A percentile compares a stretch with the other conserved stretches of the same genome.
phyloP scores from a whole-genome alignment of 352 stramenopile genomes.

The Globisporangium carolinianum region DNA sequence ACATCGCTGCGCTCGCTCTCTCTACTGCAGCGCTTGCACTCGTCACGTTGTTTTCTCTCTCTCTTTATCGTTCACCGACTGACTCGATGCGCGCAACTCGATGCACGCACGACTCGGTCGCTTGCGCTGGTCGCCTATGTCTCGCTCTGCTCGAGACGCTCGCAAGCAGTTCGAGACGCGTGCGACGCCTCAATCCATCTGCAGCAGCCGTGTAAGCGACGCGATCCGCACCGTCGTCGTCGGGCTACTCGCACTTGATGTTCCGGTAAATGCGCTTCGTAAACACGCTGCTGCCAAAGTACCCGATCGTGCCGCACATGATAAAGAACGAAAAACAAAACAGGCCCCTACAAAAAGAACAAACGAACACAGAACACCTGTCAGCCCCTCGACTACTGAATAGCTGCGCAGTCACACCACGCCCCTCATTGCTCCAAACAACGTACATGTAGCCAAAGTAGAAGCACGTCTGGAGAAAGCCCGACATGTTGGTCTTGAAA shows the following conservation, averaged over 20 bases:
- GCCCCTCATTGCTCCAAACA: no score
- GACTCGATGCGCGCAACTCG: not conserved
- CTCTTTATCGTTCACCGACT: not conserved
- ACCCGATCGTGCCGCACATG: conserved; percentile 90
- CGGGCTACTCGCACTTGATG: conserved; percentile 92
- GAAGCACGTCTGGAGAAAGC: conserved; percentile 97
- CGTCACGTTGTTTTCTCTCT: not conserved
- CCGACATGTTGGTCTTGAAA: conserved; percentile 99
- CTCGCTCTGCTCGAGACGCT: no score
- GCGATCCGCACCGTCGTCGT: not conserved
- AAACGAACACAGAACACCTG: not conserved
- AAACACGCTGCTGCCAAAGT: conserved; percentile 89
- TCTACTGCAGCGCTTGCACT: not conserved
- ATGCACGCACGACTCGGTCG: no score
- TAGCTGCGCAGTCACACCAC: no score
- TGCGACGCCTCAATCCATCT: no score
- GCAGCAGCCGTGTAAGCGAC: no score
- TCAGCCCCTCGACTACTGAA: no score
- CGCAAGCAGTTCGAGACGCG: no score
- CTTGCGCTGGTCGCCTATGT: no score
- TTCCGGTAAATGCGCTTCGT: conserved; percentile 94
- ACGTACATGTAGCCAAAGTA: conserved; percentile 99
- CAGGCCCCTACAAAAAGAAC: conserved; percentile 48
- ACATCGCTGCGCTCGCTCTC: not conserved
- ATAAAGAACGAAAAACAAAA: conserved; percentile 92